Conservation (phyloP, 2,329 filamentous ascomycete species). For the Drechmeria coniospora region DNA sequence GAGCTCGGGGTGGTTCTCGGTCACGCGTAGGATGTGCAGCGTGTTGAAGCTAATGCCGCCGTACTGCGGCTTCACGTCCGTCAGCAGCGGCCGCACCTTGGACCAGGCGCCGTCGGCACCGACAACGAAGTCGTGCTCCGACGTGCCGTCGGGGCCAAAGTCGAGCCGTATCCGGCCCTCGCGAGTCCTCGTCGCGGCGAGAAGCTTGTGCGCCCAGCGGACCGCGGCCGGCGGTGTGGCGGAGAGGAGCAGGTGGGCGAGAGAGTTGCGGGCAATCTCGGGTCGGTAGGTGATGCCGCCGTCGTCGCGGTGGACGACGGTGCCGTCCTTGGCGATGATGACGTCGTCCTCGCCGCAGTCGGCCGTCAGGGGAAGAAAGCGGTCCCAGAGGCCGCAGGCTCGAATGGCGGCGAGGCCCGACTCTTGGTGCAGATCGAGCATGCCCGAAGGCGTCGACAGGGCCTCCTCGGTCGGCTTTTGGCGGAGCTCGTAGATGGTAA, state of each 20-base stretch:
- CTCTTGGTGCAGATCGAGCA: constrained; percentile 31
- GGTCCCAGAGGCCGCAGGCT: constrained; percentile 25
- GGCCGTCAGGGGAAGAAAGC: constrained; percentile 24
- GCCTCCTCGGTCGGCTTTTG: constrained; percentile 11
- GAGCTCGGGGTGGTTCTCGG: constrained; percentile 21
- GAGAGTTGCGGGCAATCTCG: constrained; percentile 21
- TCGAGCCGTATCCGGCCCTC: neutral
- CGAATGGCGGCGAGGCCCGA: constrained; percentile 28
- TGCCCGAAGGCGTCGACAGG: constrained; percentile 19
- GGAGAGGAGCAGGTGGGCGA: constrained; percentile 18
- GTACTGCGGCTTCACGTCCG: constrained; percentile 19
- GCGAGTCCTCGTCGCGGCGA: neutral
- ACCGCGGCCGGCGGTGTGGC: constrained; percentile 17
- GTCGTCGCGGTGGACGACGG: constrained; percentile 8
- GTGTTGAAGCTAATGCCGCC: constrained; percentile 23
- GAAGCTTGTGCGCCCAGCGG: constrained; percentile 15
- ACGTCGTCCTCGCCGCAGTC: constrained; percentile 7
- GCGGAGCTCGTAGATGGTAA: constrained; percentile 20
- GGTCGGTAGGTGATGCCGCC: constrained; percentile 13
- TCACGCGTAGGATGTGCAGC: constrained; percentile 16
- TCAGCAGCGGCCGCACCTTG: constrained; percentile 20
- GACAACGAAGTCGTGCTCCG: constrained; percentile 6
- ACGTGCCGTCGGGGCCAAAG: constrained; percentile 3
- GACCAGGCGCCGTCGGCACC: constrained; percentile 8
- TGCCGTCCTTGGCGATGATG: constrained; percentile 12